phyloP scores from a whole-genome alignment of 2,329 filamentous ascomycete species.

The Seiridium cupressi region DNA sequence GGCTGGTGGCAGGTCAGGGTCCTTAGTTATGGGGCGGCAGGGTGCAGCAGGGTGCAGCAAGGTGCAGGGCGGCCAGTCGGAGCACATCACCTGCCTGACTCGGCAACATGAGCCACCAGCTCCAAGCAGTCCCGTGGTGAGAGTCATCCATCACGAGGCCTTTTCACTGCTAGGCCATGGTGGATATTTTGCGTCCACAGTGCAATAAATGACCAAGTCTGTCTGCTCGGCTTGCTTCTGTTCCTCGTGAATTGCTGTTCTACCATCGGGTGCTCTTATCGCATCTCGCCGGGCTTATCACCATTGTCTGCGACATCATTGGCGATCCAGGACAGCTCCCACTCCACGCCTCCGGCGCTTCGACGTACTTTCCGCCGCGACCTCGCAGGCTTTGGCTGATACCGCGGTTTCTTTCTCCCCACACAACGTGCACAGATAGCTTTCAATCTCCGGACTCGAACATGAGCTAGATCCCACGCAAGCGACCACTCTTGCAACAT shows the following conservation, averaged over 20 bases:
- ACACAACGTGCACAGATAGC: neutral
- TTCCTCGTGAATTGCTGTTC: neutral
- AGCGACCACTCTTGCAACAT: neutral
- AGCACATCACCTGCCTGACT: constrained; percentile 9
- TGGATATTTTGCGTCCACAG: neutral
- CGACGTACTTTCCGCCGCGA: neutral
- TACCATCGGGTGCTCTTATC: neutral
- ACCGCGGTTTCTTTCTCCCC: neutral
- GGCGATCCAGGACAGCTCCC: neutral
- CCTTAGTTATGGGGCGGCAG: neutral
- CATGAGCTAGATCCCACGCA: neutral
- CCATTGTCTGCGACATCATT: neutral
- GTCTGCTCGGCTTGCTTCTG: neutral
- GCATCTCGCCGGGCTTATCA: neutral
- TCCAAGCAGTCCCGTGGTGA: constrained; percentile 2
- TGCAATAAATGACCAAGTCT: neutral
- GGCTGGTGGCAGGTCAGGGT: too few relatives aligned
- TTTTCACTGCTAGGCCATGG: neutral
- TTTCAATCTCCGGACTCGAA: neutral
- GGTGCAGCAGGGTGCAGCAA: too few relatives aligned
- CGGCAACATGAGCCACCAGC: constrained; percentile 1
- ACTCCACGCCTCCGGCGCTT: neutral
- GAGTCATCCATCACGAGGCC: constrained; percentile 9
- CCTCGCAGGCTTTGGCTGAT: neutral
- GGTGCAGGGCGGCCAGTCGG: neutral